Evolutionary conservation across 73 alveolate genomes (phyloP), one percentile per base, ranked within the genome.

Genomic region (Paramecium bursaria): DNA sequence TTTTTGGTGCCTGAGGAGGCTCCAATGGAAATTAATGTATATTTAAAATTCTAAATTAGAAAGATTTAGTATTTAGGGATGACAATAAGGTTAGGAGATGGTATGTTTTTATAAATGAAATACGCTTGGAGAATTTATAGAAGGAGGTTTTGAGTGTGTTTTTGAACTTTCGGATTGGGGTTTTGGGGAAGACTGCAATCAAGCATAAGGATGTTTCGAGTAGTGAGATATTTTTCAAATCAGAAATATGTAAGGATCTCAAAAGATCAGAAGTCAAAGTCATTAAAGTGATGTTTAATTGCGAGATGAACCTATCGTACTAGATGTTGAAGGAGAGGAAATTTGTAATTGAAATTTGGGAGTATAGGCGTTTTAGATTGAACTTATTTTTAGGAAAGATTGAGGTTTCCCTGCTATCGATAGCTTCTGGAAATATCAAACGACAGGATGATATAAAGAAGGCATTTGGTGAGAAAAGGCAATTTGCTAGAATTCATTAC

Each of bases 321-420:
- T 53, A 79, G 14, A 79, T 79, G 89, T 19, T 79, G 0, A 79
- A 50, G 15, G 54, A 79, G 26, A 54, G 89, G 21, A 49, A 79
- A 22, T 53, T 79, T 0, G 74, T 79, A 0, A 79, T 79, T 17
- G 89, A 79, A 79, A 82, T 79, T 4, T 79, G 89, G 89, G 89
- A 79, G 33, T 79, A 54, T 42, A 53, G 85, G 6, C 1, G 89
- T 22, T 79, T 61, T 61, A 2, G 74, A 4, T 22, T 79, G 27
- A 79, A 79, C 54, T 42, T 53, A 21, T 79, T 52, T 42, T 31
- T 79, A 31, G 89, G 89, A 9, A 73, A 53, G 21, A 79, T 44
- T 7, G 10, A 79, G 25, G 74, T 79, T 11, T 42, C 75, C 26
- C 13, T 79, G 11, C 46, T 53, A 11, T 49, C 35, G 23, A 79